Percentiles rank a stretch among this genome's conserved stretches.
Conservation (phyloP, 805 yeast genomes). For the Candida peoriensis region DNA sequence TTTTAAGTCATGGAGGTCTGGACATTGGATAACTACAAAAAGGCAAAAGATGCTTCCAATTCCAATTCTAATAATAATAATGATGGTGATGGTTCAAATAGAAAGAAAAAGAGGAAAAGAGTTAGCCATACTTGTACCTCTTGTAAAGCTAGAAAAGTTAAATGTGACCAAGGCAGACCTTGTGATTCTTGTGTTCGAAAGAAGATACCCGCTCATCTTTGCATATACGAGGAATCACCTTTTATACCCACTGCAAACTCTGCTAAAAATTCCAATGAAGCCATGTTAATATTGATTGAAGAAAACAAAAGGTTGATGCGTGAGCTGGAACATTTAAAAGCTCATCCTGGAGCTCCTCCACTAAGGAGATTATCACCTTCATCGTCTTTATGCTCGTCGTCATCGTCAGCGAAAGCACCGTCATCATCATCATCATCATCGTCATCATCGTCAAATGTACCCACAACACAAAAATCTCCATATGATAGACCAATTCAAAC, state of each 20-base stretch:
- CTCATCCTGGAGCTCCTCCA: not conserved
- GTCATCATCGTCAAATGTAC: not conserved
- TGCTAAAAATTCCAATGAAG: slow-evolving; percentile 9
- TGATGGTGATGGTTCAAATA: slow-evolving; percentile 5
- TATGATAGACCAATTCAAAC: slow-evolving; percentile 4
- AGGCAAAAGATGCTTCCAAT: too few species aligned
- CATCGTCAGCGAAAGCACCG: not conserved
- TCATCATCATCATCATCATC: not conserved
- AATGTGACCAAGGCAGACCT: slow-evolving; percentile 23
- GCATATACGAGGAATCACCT: slow-evolving; percentile 25
- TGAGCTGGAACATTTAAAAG: slow-evolving; percentile 11
- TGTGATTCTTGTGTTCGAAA: slow-evolving; percentile 21
- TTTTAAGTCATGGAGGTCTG: too few species aligned
- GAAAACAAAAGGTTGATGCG: slow-evolving; percentile 17
- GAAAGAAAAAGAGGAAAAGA: slow-evolving; percentile 13
- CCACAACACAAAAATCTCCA: not conserved
- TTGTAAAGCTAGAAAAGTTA: slow-evolving; percentile 20
- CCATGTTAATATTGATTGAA: slow-evolving; percentile 7
- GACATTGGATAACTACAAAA: too few species aligned
- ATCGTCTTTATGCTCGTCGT: not conserved
- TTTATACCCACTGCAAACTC: slow-evolving; percentile 24
- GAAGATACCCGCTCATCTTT: slow-evolving; percentile 18
- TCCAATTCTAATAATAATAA: not conserved
- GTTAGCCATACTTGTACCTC: slow-evolving; percentile 17
- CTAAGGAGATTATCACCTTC: not conserved